Conservation (phyloP, 495 filamentous ascomycete genomes). For the Podospora pseudopauciseta region DNA sequence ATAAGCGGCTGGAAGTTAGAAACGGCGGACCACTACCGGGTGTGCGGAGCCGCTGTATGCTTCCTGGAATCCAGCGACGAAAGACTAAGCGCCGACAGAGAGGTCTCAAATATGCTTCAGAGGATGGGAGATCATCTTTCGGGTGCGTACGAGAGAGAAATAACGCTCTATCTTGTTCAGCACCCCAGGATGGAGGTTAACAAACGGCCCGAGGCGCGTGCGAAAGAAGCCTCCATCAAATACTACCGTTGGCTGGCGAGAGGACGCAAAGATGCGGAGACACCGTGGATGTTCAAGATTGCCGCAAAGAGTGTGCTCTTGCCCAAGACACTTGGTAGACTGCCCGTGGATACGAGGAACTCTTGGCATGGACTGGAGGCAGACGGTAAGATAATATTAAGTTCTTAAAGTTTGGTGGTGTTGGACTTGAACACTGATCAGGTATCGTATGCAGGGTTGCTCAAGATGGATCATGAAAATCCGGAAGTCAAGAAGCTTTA, state of each 20-base stretch:
- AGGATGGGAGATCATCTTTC: too few relatives aligned
- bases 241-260: background rate
- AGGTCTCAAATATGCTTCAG: background rate
- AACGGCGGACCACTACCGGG: background rate
- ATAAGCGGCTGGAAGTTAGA: background rate
- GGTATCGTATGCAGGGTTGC: background rate
- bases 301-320: background rate
- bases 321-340: background rate
- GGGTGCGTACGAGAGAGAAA: too few relatives aligned
- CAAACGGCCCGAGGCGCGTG: background rate
- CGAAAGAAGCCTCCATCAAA: background rate
- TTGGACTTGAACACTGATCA: background rate
- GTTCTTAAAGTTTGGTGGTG: background rate
- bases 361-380: background rate
- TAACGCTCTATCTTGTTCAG: background rate
- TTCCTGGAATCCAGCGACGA: background rate
- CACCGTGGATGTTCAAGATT: background rate
- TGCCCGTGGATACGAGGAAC: background rate
- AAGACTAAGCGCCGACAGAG: background rate
- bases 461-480: background rate
- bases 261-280: background rate
- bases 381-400: background rate
- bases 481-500: background rate
- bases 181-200: background rate
- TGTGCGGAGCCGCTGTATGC: background rate